phyloP scores from a whole-genome alignment of 345 rosid species.

The Gossypium mustelinum region DNA sequence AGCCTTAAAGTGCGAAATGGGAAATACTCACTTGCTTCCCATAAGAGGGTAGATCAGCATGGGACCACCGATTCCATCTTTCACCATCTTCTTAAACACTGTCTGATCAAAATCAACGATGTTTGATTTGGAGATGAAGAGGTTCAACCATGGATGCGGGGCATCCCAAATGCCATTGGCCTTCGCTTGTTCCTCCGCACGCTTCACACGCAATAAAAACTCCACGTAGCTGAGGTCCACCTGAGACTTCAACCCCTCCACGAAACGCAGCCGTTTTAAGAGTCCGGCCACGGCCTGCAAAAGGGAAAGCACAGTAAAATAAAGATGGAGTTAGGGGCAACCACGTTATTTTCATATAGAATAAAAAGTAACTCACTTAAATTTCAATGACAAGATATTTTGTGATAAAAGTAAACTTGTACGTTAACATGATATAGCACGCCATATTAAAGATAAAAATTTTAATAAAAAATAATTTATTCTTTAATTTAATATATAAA shows the following conservation, averaged over 20 bases:
- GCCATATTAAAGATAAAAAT: too few relatives aligned
- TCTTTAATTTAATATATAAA: too few relatives aligned
- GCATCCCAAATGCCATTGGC: conserved; percentile 72
- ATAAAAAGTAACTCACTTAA: not conserved
- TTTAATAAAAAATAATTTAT: too few relatives aligned
- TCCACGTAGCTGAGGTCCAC: conserved; percentile 60
- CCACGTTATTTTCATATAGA: conserved; percentile 30
- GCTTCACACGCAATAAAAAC: conserved; percentile 69
- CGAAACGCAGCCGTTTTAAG: conserved; percentile 49
- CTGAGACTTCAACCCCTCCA: conserved; percentile 49
- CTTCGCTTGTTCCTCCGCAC: conserved; percentile 49
- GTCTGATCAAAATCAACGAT: conserved; percentile 55
- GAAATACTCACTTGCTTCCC: conserved; percentile 67
- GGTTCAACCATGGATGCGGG: conserved; percentile 97
- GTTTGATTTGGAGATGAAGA: conserved; percentile 58
- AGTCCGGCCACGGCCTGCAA: conserved; percentile 43
- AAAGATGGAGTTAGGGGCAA: conserved; percentile 24
- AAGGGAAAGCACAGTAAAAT: not conserved
- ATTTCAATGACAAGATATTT: too few relatives aligned
- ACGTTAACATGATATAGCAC: too few relatives aligned
- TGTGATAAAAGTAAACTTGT: too few relatives aligned
- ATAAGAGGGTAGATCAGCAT: conserved; percentile 79
- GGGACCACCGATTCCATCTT: conserved; percentile 85
- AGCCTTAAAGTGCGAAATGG: not conserved
- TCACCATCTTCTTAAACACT: conserved; percentile 60